Evolutionary conservation across 257 asterid species (phyloP), one percentile per base, ranked within the genome.

Genomic region (Lantana camara): DNA sequence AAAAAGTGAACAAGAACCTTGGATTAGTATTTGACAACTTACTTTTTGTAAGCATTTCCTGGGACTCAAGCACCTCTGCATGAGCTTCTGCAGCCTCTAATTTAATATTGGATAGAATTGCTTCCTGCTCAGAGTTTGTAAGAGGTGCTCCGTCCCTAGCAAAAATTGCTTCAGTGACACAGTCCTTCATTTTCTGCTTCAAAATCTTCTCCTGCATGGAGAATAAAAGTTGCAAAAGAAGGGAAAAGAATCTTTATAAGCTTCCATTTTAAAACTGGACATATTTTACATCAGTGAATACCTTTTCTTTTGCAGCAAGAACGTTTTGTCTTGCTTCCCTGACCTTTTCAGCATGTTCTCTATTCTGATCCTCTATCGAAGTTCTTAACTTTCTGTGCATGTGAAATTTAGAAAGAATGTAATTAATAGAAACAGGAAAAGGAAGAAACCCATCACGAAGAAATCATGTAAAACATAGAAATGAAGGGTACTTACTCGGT

Each of bases 261-360:
- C 37, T 42, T 48, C 45, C 23, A 29, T 20, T 13, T 23, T 57
- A 51, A 20, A 49, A 69, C 62, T 17, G 16, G 40, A 12, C 9
- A 21, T 49, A 15, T 12, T n/a, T 21, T 41, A 21, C 41, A 60
- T 19, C 40, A 35, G 4, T 35, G 8, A 35, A 50, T 72, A 86
- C 99, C 96, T 80, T 71, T 14, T 71, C 69, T 70, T 72, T 88
- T 21, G 97, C 95, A 48, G 88, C 85, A 63, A 20, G 45, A 68
- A 83, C 79, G 22, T 77, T 73, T 67, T 51, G 79, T 74, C 54
- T 88, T 27, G 85, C 76, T 75, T 90, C 87, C 85, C 83, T 94
- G 10, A 62, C 61, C 54, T 58, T 77, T 67, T 70, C 80, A 61
- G 81, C 80, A 72, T 34, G 57, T 58, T 79, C 62, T 13, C 64